Evolutionary conservation across 106 monocot genomes (phyloP), one percentile per base, ranked within the genome.

Genomic region (Dioscorea zingiberensis): DNA sequence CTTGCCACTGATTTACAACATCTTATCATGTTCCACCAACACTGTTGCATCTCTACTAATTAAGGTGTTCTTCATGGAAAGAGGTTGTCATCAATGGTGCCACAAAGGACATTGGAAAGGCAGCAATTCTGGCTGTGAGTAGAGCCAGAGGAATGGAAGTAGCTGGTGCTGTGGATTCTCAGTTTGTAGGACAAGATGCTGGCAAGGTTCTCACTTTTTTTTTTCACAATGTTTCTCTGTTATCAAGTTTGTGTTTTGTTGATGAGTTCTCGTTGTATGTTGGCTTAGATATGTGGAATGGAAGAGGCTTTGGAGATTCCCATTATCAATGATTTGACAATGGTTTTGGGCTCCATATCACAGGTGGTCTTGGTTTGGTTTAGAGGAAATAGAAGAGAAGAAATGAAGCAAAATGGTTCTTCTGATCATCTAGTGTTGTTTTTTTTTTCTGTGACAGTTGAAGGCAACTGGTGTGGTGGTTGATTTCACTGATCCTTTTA

Each of bases 251-350:
- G 57, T 7, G 44, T 2, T 53, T 10, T 16, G 7, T 47, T 57
- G 44, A 2, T 45, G 56, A 19, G 16, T 66, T 25, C 38, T 47
- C 23, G 17, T 45, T 74, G 83, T 19, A 48, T 64, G 29, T 28
- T 28, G 61, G 13, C 17, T 6, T 21, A 94, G 94, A 64, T 94
- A 9, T 64, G 82, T 59, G 81, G 79, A 6, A 82, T 94, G 90
- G 90, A 94, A 27, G 94, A 94, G 65, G 65, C 86, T 22, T 49
- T 94, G 77, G 94, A 94, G 55, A 82, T 94, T 68, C 94, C 94
- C 1, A 84, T 90, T 46, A 79, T 90, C 27, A 94, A 82, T 73
- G 94, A 94, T 65, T 68, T 94, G 57, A 94, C 90, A 27, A 87
- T 94, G 90, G 84, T 90, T 68, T 71, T 90, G 44, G 94, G 90